These are phyloP conservation scores for Breviolum minutum DNA, from an alignment of 73 alveolate genomes.

Conservation along the genomic window DNA sequence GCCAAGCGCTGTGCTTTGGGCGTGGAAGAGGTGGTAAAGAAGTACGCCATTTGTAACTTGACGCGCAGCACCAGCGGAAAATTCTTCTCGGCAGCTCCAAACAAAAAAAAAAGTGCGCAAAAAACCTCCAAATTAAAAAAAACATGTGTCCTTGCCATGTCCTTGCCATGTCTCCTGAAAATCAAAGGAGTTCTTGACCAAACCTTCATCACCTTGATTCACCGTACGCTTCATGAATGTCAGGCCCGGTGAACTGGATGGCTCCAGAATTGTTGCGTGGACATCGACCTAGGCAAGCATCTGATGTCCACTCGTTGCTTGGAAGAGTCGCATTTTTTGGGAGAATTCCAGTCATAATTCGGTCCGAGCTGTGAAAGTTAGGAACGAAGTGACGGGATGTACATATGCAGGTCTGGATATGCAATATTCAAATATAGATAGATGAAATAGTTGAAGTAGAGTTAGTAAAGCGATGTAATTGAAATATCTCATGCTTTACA, in stretches of 20 bases:
- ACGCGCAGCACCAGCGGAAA: neutral
- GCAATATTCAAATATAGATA: neutral
- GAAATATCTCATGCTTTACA: too few relatives aligned
- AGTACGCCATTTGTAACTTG: constrained; percentile 49
- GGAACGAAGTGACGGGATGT: too few relatives aligned
- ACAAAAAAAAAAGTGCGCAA: too few relatives aligned
- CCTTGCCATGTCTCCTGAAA: too few relatives aligned
- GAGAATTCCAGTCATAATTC: neutral
- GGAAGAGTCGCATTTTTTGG: neutral
- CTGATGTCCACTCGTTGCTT: constrained; percentile 60
- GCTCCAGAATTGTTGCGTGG: constrained; percentile 86
- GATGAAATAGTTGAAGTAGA: neutral
- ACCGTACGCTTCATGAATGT: neutral
- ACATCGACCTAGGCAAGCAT: constrained; percentile 48
- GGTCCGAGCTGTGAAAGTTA: too few relatives aligned
- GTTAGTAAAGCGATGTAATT: too few relatives aligned
- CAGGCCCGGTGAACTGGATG: constrained; percentile 93
- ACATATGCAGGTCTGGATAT: too few relatives aligned
- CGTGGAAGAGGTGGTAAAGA: constrained; percentile 68
- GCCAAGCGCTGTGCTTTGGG: constrained; percentile 91
- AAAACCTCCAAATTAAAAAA: too few relatives aligned
- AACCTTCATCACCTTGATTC: neutral
- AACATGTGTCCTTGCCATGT: neutral
- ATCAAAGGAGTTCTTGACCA: too few relatives aligned
- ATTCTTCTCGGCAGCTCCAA: too few relatives aligned